These are phyloP conservation scores for Hemileccinum impolitum DNA, from an alignment of 768 basidiomycete species.

Conservation along the genomic window DNA sequence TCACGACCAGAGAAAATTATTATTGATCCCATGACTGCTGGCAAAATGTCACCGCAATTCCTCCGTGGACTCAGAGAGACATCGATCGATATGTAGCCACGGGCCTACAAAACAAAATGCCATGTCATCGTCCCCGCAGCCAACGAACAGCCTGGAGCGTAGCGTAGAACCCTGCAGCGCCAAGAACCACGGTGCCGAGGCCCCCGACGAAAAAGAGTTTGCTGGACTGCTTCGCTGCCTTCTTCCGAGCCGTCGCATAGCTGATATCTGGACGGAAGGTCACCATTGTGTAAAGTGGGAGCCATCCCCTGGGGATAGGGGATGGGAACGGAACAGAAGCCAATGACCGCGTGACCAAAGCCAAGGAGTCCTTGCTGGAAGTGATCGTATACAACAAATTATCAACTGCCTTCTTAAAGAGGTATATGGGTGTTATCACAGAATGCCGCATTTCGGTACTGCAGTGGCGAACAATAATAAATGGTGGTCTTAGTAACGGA, in stretches of 20 bases:
- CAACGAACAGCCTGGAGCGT: conserved; percentile 18
- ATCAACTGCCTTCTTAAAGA: conserved; percentile 78
- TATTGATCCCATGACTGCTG: conserved; percentile 21
- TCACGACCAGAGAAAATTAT: conserved; percentile 17
- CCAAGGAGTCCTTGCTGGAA: conserved; percentile 44
- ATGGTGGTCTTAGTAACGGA: conserved; percentile 22
- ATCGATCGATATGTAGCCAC: conserved; percentile 25
- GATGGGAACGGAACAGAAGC: conserved; percentile 57
- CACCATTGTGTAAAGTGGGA: conserved; percentile 95
- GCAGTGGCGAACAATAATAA: conserved; percentile 25
- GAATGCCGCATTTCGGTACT: conserved; percentile 95
- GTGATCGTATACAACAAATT: conserved; percentile 65
- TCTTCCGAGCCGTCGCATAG: conserved; percentile 76
- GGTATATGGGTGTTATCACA: conserved; percentile 78
- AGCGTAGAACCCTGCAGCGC: conserved; percentile 40
- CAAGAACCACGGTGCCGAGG: conserved; percentile 44
- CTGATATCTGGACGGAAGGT: conserved; percentile 95
- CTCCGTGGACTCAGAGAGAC: conserved; percentile 28
- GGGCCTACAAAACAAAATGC: conserved; percentile 24
- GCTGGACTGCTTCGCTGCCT: conserved; percentile 64
- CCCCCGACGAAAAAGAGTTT: conserved; percentile 53
- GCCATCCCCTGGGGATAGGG: conserved; percentile 69
- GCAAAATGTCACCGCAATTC: conserved; percentile 15
- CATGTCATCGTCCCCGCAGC: conserved; percentile 20
- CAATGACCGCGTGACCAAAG: conserved; percentile 44